These are phyloP conservation scores for Neoboletus magnificus DNA, from an alignment of 768 basidiomycete species.

Conservation along the genomic window DNA sequence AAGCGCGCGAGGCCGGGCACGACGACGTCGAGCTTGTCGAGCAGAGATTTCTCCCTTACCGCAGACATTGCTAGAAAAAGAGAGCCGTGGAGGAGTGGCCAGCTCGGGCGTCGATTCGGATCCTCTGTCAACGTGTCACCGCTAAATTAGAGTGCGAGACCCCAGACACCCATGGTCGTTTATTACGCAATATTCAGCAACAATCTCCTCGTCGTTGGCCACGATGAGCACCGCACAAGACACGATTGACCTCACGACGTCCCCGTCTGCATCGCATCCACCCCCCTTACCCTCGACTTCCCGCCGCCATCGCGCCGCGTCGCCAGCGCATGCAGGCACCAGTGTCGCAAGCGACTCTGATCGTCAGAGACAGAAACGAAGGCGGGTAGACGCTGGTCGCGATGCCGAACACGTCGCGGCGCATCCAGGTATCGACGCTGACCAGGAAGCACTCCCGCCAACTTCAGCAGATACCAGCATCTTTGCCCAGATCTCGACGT, in stretches of 20 bases:
- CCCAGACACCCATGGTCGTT: conserved; percentile 7
- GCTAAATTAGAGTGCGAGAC: conserved; percentile 1
- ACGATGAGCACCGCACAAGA: conserved; percentile 19
- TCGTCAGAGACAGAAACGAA: conserved; percentile 14
- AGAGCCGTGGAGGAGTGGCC: background rate
- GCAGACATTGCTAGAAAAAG: conserved; percentile 9
- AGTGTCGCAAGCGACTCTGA: background rate
- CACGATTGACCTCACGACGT: conserved; percentile 6
- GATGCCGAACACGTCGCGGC: background rate
- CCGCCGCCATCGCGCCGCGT: conserved; percentile 1
- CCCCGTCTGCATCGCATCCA: background rate
- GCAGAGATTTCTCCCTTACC: conserved; percentile 33
- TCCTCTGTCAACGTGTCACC: conserved; percentile 13
- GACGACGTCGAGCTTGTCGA: conserved; percentile 61
- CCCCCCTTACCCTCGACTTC: background rate
- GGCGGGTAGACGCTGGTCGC: conserved; percentile 3
- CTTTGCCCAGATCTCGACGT: conserved; percentile 18
- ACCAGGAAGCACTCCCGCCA: background rate
- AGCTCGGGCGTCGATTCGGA: background rate
- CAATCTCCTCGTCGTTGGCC: conserved; percentile 12
- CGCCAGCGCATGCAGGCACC: background rate
- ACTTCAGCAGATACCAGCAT: background rate
- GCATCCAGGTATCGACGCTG: background rate
- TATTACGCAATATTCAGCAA: conserved; percentile 20
- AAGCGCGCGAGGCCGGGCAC: conserved; percentile 62